Percentiles rank a stretch among this genome's conserved stretches.
Evolutionary conservation across 2,329 filamentous ascomycete genomes (phyloP).

Genomic region (Monosporascus sp.): DNA sequence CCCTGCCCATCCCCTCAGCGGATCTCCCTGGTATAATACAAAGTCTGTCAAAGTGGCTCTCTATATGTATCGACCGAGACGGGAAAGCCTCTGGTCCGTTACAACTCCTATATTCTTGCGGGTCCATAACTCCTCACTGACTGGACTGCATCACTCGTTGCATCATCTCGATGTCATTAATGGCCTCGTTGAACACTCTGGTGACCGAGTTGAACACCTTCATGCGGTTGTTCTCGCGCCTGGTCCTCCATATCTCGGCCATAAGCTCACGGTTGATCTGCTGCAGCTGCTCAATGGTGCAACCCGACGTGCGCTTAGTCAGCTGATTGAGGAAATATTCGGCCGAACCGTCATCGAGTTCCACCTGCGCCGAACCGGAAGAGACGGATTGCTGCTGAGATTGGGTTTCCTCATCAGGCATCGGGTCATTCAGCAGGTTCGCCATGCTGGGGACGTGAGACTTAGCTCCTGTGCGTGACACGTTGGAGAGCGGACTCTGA

Average conservation of each 20-base stretch:
- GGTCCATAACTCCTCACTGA: slow-evolving; percentile 24
- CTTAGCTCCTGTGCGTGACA: slow-evolving; percentile 34
- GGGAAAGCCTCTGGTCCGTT: background rate
- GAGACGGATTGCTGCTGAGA: slow-evolving; percentile 26
- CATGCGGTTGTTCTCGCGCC: slow-evolving; percentile 79
- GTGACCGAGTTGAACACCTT: slow-evolving; percentile 60
- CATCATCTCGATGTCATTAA: slow-evolving; percentile 59
- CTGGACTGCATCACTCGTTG: slow-evolving; percentile 41
- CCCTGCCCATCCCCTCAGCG: too few species aligned
- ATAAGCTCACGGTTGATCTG: slow-evolving; percentile 88
- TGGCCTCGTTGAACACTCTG: slow-evolving; percentile 70
- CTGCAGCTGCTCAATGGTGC: slow-evolving; percentile 89
- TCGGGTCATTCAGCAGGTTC: slow-evolving; percentile 37
- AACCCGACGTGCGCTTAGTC: slow-evolving; percentile 64
- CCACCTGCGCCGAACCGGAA: slow-evolving; percentile 39
- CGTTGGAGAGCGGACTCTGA: slow-evolving; percentile 15
- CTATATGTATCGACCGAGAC: too few species aligned
- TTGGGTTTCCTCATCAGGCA: slow-evolving; percentile 28
- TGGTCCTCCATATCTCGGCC: slow-evolving; percentile 78
- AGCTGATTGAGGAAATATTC: slow-evolving; percentile 57
- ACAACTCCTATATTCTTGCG: background rate
- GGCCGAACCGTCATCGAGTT: slow-evolving; percentile 45
- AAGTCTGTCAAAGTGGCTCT: too few species aligned
- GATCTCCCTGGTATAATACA: too few species aligned
- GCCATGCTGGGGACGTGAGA: slow-evolving; percentile 29